These are phyloP conservation scores for Aspergillus taichungensis DNA, from an alignment of 495 filamentous ascomycete species.

Conservation along the genomic window DNA sequence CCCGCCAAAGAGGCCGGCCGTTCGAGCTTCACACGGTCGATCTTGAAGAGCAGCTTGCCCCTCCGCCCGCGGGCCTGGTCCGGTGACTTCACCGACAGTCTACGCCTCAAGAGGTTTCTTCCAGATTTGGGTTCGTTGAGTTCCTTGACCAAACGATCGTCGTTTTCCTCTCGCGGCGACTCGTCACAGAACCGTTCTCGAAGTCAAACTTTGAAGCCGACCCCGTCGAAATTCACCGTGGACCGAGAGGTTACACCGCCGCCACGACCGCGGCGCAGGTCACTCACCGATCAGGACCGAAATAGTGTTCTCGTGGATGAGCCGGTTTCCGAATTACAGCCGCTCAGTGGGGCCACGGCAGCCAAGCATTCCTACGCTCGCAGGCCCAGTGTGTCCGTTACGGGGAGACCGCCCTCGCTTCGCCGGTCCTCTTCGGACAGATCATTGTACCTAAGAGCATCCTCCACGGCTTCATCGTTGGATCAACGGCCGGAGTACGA, in stretches of 20 bases:
- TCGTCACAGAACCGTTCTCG: constrained; percentile 21
- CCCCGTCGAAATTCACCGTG: constrained; percentile 8
- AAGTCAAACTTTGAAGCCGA: constrained; percentile 22
- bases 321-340: constrained; percentile 20
- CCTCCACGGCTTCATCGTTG: constrained; percentile 71
- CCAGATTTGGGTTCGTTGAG: constrained; percentile 36
- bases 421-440: constrained; percentile 66
- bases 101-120: constrained; percentile 30
- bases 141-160: constrained; percentile 37
- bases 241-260: constrained; percentile 3
- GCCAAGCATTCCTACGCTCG: constrained; percentile 28
- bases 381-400: constrained; percentile 17
- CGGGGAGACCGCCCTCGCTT: constrained; percentile 30
- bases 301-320: constrained; percentile 6
- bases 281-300: constrained; percentile 2
- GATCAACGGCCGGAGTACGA: constrained; percentile 82
- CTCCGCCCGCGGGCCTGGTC: constrained; percentile 33
- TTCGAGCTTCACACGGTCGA: constrained; percentile 31
- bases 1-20: constrained; percentile 13
- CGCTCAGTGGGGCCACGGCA: constrained; percentile 20
- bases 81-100: constrained; percentile 18
- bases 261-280: constrained; percentile 4
- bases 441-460: constrained; percentile 52
- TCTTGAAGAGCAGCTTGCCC: constrained; percentile 32
- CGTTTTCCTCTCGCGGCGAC: constrained; percentile 33